Evolutionary conservation across 371 early-diverging fungal species (phyloP), one percentile per base, ranked within the genome.

Genomic region (Thermomucor indicae-seudaticae): DNA sequence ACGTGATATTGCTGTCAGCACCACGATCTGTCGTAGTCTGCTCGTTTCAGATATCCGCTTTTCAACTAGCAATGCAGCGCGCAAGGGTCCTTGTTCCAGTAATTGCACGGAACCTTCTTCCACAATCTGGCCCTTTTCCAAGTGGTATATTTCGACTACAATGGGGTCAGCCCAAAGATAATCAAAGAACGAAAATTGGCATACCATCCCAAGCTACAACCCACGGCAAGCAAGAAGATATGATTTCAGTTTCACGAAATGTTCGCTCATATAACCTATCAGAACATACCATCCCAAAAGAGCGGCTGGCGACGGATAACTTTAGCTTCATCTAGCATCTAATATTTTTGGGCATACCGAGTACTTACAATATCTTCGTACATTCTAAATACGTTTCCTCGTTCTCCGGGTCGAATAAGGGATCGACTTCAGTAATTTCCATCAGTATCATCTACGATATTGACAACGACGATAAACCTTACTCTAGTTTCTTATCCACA

Each of bases 261-360:
- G 6, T 22, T 32, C 30, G 17, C 14, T n/a, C 16, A 46, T 0
- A 1, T n/a, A n/a, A n/a, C n/a, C n/a, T n/a, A n/a, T n/a, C 34
- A 10, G 38, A 25, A 38, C 96, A 94, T 25, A 84, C 93, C 7
- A 62, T 93, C 93, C 90, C 91, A 93, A 61, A 72, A 89, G 2
- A 88, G 63, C 12, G 90, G 92, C 64, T 73, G 55, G 24, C n/a
- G 11, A 43, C 19, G 6, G 19, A 30, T 34, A 43, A 17, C 5
- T 12, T 17, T 28, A 17, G 0, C 14, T 11, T 30, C 40, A 48
- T 23, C 23, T 25, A 8, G n/a, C 16, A 25, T 6, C n/a, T n/a
- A n/a, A n/a, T n/a, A n/a, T n/a, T n/a, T n/a, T 7, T 25, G 14
- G 1, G 17, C 4, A n/a, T n/a, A 1, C 4, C 24, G 8, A 16